phyloP scores from a whole-genome alignment of 352 stramenopile species.

The Phytopythium ostracodes region DNA sequence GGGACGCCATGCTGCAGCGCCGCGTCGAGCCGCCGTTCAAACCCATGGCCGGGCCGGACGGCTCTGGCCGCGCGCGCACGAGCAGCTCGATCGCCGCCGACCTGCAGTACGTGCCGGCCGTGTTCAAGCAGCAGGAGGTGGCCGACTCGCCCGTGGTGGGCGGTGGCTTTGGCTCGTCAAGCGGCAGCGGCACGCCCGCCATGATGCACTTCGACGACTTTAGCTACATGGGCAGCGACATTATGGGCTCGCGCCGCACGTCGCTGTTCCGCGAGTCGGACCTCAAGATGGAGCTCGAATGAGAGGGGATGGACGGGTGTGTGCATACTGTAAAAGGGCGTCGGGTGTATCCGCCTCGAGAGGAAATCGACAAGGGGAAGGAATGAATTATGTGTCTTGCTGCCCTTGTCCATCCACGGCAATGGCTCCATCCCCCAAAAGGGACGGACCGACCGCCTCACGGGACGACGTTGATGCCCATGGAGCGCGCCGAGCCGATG shows the following conservation, averaged over 20 bases:
- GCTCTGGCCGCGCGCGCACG: conserved; percentile 30
- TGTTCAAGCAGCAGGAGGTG: conserved; percentile 82
- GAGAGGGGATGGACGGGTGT: neutral
- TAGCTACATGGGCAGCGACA: conserved; percentile 85
- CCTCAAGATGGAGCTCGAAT: conserved; percentile 80
- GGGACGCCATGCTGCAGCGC: conserved; percentile 64
- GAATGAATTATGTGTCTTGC: neutral
- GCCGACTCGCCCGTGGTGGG: conserved; percentile 73
- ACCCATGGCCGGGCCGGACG: conserved; percentile 36
- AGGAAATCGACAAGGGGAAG: neutral
- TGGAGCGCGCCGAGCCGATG: conserved; percentile 90
- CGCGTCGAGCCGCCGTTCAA: conserved; percentile 69
- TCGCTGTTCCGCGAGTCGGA: conserved; percentile 83
- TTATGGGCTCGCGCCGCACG: conserved; percentile 77
- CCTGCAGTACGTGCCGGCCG: conserved; percentile 72
- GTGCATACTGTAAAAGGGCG: neutral
- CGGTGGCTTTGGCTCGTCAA: conserved; percentile 29
- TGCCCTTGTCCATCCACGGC: neutral
- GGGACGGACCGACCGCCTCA: too few relatives aligned
- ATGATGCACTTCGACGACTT: conserved; percentile 88
- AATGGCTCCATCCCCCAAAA: neutral
- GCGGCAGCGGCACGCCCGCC: conserved; percentile 44
- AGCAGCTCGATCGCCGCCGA: conserved; percentile 51
- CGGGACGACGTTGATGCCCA: conserved; percentile 85
- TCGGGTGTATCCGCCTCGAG: neutral